Evolutionary conservation across 345 rosid genomes (phyloP).

Genomic region (Citrus hindsii): DNA sequence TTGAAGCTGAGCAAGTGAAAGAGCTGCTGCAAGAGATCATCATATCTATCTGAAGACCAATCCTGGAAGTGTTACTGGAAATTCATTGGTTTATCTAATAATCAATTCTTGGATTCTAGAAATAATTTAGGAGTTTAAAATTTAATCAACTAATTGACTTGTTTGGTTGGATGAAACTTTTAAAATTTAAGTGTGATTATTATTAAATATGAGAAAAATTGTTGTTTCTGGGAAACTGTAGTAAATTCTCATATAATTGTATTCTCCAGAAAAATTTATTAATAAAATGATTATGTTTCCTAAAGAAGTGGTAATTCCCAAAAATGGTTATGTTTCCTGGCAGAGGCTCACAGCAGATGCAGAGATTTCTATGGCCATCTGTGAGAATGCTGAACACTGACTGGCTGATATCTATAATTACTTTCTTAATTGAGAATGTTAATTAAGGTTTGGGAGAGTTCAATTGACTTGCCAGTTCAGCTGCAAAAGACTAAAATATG

Average conservation of each 20-base stretch:
- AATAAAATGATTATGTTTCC: too few relatives aligned
- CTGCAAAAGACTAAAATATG: background rate
- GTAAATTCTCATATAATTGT: background rate
- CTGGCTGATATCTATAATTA: background rate
- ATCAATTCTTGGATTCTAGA: background rate
- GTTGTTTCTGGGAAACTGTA: background rate
- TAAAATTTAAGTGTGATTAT: background rate
- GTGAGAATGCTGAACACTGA: background rate
- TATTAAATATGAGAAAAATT: background rate
- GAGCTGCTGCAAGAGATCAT: slow-evolving; percentile 42
- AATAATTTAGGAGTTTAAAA: background rate
- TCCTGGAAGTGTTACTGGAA: background rate
- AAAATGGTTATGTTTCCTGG: background rate
- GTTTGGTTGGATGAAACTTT: background rate
- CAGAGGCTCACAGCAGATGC: background rate
- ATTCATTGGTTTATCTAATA: slow-evolving; percentile 6
- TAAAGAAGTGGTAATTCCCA: background rate
- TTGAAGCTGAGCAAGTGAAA: slow-evolving; percentile 24
- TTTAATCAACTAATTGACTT: background rate
- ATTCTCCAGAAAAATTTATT: background rate
- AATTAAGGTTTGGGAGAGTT: background rate
- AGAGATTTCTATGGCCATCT: background rate
- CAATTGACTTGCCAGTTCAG: background rate
- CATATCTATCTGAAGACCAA: slow-evolving; percentile 19
- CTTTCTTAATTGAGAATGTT: background rate